Percentiles rank a stretch among this genome's conserved stretches.
phyloP scores from a whole-genome alignment of 1,284 basidiomycete species.

The Wolfiporia cocos region DNA sequence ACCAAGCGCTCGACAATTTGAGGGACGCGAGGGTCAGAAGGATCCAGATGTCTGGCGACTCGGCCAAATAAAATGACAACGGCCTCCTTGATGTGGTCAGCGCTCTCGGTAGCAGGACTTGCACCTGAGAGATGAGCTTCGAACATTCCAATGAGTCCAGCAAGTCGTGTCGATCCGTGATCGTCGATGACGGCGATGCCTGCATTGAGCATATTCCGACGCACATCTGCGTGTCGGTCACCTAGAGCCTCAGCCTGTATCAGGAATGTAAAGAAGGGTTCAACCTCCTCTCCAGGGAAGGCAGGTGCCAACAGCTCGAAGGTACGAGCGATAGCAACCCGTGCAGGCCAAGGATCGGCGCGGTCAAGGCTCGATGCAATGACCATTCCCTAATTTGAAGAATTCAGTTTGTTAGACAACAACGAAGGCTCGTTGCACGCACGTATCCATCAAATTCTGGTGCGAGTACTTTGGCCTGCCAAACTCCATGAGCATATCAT shows the following conservation, averaged over 20 bases:
- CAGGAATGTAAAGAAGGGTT: conserved; percentile 84
- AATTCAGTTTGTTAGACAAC: neutral
- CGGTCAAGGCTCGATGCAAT: conserved; percentile 87
- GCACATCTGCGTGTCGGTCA: conserved; percentile 79
- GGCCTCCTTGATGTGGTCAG: conserved; percentile 91
- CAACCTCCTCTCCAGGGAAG: conserved; percentile 63
- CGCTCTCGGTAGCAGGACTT: conserved; percentile 60
- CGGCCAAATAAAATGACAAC: conserved; percentile 94
- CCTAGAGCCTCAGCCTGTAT: conserved; percentile 85
- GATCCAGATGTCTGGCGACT: conserved; percentile 83
- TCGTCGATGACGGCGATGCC: conserved; percentile 81
- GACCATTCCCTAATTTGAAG: conserved; percentile 82
- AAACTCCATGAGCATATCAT: neutral
- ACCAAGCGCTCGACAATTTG: conserved; percentile 88
- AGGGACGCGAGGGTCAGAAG: conserved; percentile 73
- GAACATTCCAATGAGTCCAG: conserved; percentile 80
- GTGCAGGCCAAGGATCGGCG: conserved; percentile 87
- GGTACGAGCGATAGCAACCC: conserved; percentile 72
- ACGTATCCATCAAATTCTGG: conserved; percentile 91
- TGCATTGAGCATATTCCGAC: conserved; percentile 84
- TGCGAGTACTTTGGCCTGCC: conserved; percentile 72
- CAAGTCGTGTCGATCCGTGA: conserved; percentile 72
- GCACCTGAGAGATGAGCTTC: conserved; percentile 74
- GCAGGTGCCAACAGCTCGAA: conserved; percentile 69
- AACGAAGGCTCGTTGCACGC: conserved; percentile 20